These are phyloP conservation scores for Fusarium sp. DNA, from an alignment of 2,329 filamentous ascomycete genomes.

Conservation along the genomic window DNA sequence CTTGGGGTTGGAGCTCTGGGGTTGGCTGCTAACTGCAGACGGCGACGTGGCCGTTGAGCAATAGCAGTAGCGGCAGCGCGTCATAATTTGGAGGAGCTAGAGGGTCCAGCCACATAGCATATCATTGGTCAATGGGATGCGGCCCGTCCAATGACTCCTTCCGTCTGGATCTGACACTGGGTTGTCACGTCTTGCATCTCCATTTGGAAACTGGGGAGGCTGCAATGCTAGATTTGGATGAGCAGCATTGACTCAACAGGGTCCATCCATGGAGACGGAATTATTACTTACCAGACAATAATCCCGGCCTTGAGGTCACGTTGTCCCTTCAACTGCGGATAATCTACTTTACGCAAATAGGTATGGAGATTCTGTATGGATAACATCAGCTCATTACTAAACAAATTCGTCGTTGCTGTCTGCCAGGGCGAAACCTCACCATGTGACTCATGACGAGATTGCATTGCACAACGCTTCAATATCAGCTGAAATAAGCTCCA, in stretches of 20 bases:
- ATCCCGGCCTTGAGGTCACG: conserved; percentile 26
- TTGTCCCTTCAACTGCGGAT: conserved; percentile 22
- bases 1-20: conserved; percentile 4
- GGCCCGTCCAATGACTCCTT: conserved; percentile 22
- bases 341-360: neutral
- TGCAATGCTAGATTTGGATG: conserved; percentile 28
- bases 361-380: neutral
- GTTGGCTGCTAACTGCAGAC: conserved; percentile 20
- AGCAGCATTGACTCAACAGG: conserved; percentile 21
- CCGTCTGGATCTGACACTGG: conserved; percentile 35
- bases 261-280: conserved; percentile 26
- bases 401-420: conserved; percentile 9
- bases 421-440: conserved; percentile 23
- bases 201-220: conserved; percentile 34
- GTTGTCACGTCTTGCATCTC: conserved; percentile 35
- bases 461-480: conserved; percentile 9
- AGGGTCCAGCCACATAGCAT: conserved; percentile 14
- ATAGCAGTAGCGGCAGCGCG: conserved; percentile 8
- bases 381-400: conserved; percentile 7
- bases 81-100: conserved; percentile 32
- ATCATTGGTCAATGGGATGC: conserved; percentile 36
- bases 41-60: conserved; percentile 45
- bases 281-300: conserved; percentile 14
- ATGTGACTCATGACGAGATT: conserved; percentile 35
- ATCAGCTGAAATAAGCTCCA: conserved; percentile 1